phyloP scores from a whole-genome alignment of 2,329 filamentous ascomycete species.

The Cytospora mali region DNA sequence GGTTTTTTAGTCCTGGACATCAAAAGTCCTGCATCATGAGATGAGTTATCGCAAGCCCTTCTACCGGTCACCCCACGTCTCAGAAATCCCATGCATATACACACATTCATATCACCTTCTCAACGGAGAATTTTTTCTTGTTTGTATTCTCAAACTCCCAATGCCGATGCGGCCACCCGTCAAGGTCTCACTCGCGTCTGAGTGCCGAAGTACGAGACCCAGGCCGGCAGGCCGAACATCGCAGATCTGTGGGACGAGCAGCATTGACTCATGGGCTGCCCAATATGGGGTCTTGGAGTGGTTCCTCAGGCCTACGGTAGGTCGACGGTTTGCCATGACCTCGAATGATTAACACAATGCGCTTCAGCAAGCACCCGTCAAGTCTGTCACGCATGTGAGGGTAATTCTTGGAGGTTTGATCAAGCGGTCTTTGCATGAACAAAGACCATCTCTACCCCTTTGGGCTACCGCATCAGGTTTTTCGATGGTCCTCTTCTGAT shows the following conservation, averaged over 20 bases:
- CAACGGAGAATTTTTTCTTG: slow-evolving; percentile 1
- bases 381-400: background rate
- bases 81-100: background rate
- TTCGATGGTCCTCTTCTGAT: background rate
- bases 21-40: background rate
- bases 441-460: background rate
- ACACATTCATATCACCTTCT: background rate
- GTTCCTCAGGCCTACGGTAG: background rate
- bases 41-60: background rate
- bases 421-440: background rate
- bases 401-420: background rate
- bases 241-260: slow-evolving; percentile 6
- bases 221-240: slow-evolving; percentile 4
- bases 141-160: background rate
- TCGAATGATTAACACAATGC: background rate
- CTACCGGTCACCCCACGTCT: slow-evolving; percentile 4
- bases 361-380: background rate
- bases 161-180: slow-evolving; percentile 21
- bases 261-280: background rate
- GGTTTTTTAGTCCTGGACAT: background rate
- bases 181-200: slow-evolving; percentile 19
- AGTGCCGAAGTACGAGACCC: slow-evolving; percentile 11
- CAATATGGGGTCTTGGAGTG: background rate
- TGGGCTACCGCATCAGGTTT: background rate
- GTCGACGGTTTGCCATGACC: background rate